Percentiles rank a stretch among this genome's conserved stretches.
Conservation (phyloP, 306 rosid species). For the Dryas drummondii region DNA sequence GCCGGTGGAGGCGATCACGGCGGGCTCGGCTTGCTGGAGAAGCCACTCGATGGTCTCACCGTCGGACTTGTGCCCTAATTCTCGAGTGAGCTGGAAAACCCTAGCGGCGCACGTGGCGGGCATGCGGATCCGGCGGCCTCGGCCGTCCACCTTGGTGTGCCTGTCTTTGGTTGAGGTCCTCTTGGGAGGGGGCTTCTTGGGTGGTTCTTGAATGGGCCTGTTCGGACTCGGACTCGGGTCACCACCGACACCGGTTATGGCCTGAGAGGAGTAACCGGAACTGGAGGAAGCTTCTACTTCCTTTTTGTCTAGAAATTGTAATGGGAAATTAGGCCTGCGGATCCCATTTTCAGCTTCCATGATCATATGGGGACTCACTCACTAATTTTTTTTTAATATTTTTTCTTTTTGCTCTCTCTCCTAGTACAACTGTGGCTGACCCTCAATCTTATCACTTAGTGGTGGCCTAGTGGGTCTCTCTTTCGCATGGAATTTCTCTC, state of each 20-base stretch:
- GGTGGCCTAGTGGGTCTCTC: slow-evolving; percentile 75
- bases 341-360: slow-evolving; percentile 86
- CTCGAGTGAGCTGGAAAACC: slow-evolving; percentile 87
- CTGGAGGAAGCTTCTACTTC: slow-evolving; percentile 21
- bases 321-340: slow-evolving; percentile 88
- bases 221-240: too few species aligned
- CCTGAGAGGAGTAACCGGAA: too few species aligned
- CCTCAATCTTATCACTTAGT: slow-evolving; percentile 41
- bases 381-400: slow-evolving; percentile 20
- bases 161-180: slow-evolving; percentile 76
- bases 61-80: slow-evolving; percentile 88
- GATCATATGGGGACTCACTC: slow-evolving; percentile 40
- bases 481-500: slow-evolving; percentile 62
- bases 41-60: slow-evolving; percentile 98
- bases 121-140: slow-evolving; percentile 99
- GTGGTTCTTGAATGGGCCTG: slow-evolving; percentile 11
- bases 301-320: slow-evolving; percentile 72
- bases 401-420: slow-evolving; percentile 22
- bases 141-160: slow-evolving; percentile 92
- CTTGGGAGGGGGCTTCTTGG: slow-evolving; percentile 62
- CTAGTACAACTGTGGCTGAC: slow-evolving; percentile 54
- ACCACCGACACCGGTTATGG: too few species aligned
- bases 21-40: slow-evolving; percentile 87
- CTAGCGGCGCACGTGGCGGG: slow-evolving; percentile 95
- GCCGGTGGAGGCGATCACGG: slow-evolving; percentile 93